phyloP scores from a whole-genome alignment of 2,329 filamentous ascomycete genomes.

The Albophoma yamanashiensis region DNA sequence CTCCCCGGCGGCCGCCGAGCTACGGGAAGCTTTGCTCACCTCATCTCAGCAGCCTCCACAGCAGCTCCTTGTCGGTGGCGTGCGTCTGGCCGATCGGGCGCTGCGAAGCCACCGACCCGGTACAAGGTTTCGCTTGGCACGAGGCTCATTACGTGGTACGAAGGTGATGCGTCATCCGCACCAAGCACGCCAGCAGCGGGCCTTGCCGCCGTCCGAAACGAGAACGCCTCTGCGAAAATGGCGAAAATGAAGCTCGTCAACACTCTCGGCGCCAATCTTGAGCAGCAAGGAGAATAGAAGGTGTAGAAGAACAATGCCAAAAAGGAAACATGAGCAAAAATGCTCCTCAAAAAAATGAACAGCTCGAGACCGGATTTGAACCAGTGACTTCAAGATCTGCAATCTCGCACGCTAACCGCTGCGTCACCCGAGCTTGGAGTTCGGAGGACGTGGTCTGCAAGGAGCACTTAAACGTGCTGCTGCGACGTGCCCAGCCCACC shows the following conservation, averaged over 20 bases:
- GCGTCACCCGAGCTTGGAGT: slow-evolving; percentile 8
- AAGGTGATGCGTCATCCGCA: not conserved
- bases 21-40: too few species aligned
- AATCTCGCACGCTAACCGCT: slow-evolving; percentile 13
- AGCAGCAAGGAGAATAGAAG: too few species aligned
- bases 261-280: too few species aligned
- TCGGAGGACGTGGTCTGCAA: not conserved
- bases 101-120: not conserved
- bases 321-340: not conserved
- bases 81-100: not conserved
- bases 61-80: not conserved
- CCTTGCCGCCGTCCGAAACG: not conserved
- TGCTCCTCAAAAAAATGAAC: not conserved
- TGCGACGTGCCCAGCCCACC: not conserved
- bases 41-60: not conserved
- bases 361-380: slow-evolving; percentile 9
- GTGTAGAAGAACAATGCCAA: too few species aligned
- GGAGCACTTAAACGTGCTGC: not conserved
- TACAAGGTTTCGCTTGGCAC: not conserved
- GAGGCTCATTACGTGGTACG: not conserved
- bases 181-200: not conserved
- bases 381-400: slow-evolving; percentile 12
- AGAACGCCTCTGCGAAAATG: too few species aligned
- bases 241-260: too few species aligned
- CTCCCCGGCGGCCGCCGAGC: not conserved